Percentiles rank a stretch among this genome's conserved stretches.
Evolutionary conservation across 2,329 filamentous ascomycete genomes (phyloP).

Genomic region (Alternaria consortialis): DNA sequence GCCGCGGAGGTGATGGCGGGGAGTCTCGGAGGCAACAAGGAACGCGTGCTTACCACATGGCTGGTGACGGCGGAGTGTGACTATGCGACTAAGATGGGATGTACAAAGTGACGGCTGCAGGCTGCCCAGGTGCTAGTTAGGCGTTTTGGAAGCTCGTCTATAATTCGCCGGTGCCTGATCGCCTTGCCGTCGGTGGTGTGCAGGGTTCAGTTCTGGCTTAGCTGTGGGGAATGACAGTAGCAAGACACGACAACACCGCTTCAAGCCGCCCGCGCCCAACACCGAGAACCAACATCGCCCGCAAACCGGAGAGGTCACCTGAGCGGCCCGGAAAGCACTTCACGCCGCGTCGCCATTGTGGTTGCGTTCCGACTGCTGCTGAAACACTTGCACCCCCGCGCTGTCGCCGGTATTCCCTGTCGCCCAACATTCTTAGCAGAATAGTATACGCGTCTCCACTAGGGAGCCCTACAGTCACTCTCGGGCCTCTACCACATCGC

Average conservation of each 20-base stretch:
- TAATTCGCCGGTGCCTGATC: conserved; percentile 33
- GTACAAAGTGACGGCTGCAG: conserved; percentile 9
- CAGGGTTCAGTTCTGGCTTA: conserved; percentile 18
- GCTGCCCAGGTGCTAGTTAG: conserved; percentile 7
- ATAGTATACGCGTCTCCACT: conserved; percentile 33
- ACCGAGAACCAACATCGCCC: neutral
- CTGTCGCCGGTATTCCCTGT: conserved; percentile 28
- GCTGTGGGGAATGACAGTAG: conserved; percentile 12
- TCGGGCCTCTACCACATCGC: conserved; percentile 4
- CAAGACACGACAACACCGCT: conserved; percentile 19
- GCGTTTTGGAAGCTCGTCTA: conserved; percentile 6
- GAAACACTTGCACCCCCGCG: conserved; percentile 41
- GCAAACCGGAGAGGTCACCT: conserved; percentile 2
- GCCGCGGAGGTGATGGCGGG: conserved; percentile 26
- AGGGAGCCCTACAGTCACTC: conserved; percentile 19
- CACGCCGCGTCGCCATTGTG: neutral
- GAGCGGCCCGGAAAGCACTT: neutral
- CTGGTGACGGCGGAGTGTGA: conserved; percentile 9
- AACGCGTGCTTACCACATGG: conserved; percentile 40
- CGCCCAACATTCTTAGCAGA: conserved; percentile 42
- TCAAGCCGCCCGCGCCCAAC: conserved; percentile 6
- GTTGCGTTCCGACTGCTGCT: conserved; percentile 19
- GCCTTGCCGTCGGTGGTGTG: conserved; percentile 18
- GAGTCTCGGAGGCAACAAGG: conserved; percentile 19
- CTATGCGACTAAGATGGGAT: neutral